phyloP scores from a whole-genome alignment of 2,329 filamentous ascomycete species.

The Colletotrichum paranaense region DNA sequence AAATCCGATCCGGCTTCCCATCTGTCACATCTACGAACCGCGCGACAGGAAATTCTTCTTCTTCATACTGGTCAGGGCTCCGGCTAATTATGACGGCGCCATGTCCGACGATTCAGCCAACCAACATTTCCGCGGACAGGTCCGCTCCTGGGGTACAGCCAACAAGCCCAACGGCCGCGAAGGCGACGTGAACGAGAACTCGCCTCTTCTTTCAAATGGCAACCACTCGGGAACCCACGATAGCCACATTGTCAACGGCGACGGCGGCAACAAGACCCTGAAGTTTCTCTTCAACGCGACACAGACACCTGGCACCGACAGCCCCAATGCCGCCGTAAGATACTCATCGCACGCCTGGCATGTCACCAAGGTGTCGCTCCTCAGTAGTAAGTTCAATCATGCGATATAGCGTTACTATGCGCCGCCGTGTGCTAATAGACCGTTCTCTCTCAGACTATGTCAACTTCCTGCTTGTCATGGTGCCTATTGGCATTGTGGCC shows the following conservation, averaged over 20 bases:
- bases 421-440: conserved; percentile 1
- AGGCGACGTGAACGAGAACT: conserved; percentile 48
- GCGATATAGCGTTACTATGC: neutral
- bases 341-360: conserved; percentile 64
- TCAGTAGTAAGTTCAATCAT: conserved; percentile 63
- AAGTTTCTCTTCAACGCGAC: conserved; percentile 62
- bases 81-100: conserved; percentile 46
- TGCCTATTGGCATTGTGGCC: conserved; percentile 78
- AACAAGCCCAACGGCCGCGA: conserved; percentile 37
- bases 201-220: conserved; percentile 54
- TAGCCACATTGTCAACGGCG: conserved; percentile 33
- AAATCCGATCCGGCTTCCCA: neutral
- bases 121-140: conserved; percentile 42
- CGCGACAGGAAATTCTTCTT: conserved; percentile 19
- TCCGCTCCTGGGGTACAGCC: conserved; percentile 39
- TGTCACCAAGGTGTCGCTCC: conserved; percentile 65
- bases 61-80: conserved; percentile 12
- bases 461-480: conserved; percentile 79
- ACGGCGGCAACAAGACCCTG: conserved; percentile 41
- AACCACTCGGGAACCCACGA: conserved; percentile 39
- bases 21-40: neutral
- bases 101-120: conserved; percentile 45
- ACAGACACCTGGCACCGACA: conserved; percentile 64
- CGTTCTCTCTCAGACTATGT: conserved; percentile 59
- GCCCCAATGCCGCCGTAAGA: conserved; percentile 56